Percentiles rank a stretch among this genome's conserved stretches.
Conservation (phyloP, 495 filamentous ascomycete genomes). For the Apodospora peruviana region DNA sequence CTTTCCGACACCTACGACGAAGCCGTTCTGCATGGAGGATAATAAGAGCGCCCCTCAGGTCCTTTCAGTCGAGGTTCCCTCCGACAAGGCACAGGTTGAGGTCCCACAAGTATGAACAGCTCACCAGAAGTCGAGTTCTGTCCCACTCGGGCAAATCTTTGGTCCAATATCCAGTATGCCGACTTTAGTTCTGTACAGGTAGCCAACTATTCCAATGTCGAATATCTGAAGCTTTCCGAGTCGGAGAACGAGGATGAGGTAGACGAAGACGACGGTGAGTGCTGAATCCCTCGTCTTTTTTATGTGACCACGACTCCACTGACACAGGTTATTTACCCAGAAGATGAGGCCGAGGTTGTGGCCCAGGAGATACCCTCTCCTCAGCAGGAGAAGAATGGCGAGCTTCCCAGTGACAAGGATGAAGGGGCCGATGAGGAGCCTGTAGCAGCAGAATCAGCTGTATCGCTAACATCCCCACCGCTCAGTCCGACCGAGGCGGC, state of each 20-base stretch:
- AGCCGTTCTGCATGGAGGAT: slow-evolving; percentile 34
- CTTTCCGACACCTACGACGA: slow-evolving; percentile 19
- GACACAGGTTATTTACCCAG: neutral
- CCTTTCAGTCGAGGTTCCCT: slow-evolving; percentile 31
- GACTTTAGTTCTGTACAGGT: slow-evolving; percentile 32
- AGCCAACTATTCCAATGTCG: slow-evolving; percentile 32
- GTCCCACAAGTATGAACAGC: slow-evolving; percentile 33
- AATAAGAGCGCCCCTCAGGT: slow-evolving; percentile 36
- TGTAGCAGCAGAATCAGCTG: neutral
- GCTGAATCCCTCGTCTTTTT: neutral
- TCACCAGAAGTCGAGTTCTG: slow-evolving; percentile 33
- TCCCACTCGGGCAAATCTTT: slow-evolving; percentile 30
- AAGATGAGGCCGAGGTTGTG: slow-evolving; percentile 4
- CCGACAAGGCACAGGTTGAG: slow-evolving; percentile 28
- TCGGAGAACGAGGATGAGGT: slow-evolving; percentile 29
- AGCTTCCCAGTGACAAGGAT: neutral
- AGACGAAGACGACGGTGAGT: slow-evolving; percentile 16
- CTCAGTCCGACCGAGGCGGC: neutral
- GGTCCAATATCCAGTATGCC: slow-evolving; percentile 33
- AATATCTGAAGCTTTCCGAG: slow-evolving; percentile 27
- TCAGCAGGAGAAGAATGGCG: neutral
- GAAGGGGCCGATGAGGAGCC: neutral
- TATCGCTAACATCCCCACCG: slow-evolving; percentile 3
- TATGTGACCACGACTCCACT: neutral
- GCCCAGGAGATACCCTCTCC: no score